Conservation (phyloP, 768 basidiomycete genomes). For the Boletus insuetus region DNA sequence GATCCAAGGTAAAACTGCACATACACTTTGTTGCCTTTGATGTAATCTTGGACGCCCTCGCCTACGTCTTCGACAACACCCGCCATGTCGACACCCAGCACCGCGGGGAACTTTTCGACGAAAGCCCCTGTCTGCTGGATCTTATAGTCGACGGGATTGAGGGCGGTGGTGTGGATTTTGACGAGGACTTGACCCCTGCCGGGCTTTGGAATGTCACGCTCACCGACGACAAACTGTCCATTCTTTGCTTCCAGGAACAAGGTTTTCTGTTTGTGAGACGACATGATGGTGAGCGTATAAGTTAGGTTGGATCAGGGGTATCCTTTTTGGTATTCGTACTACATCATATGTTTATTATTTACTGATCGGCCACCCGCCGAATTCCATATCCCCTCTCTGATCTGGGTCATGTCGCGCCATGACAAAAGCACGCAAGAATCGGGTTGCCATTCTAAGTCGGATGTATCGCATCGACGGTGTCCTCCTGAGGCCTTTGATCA, state of each 20-base stretch:
- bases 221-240: constrained; percentile 30
- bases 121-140: constrained; percentile 32
- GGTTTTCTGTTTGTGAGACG: constrained; percentile 27
- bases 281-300: constrained; percentile 21
- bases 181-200: constrained; percentile 41
- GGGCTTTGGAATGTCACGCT: constrained; percentile 31
- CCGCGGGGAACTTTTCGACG: constrained; percentile 34
- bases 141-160: constrained; percentile 49
- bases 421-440: constrained; percentile 30
- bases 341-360: constrained; percentile 25
- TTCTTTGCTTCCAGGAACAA: constrained; percentile 27
- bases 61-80: constrained; percentile 41
- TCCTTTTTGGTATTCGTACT: constrained; percentile 10
- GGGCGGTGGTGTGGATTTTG: constrained; percentile 36
- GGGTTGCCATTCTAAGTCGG: constrained; percentile 30
- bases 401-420: constrained; percentile 30
- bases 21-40: constrained; percentile 42
- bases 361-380: constrained; percentile 30
- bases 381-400: constrained; percentile 26
- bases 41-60: constrained; percentile 32
- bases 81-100: constrained; percentile 36
- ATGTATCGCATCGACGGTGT: constrained; percentile 33
- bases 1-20: constrained; percentile 2
- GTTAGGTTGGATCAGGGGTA: constrained; percentile 2
- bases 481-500: constrained; percentile 26